Conservation (phyloP, 495 filamentous ascomycete genomes). For the Penicillium egyptiacum region DNA sequence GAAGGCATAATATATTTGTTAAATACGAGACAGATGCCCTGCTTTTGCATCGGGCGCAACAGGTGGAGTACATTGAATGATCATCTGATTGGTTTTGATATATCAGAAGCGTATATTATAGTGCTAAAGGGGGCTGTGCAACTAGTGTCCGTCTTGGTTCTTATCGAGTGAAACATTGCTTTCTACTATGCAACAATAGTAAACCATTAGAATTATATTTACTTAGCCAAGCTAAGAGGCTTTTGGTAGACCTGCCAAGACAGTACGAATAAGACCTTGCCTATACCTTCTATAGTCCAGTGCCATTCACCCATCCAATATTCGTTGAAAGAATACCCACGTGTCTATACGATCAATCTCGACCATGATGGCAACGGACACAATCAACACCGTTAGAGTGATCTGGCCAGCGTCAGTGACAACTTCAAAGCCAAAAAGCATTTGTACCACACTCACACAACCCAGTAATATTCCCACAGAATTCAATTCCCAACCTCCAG, state of each 20-base stretch:
- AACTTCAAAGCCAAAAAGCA: neutral
- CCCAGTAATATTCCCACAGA: slow-evolving; percentile 50
- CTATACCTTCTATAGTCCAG: neutral
- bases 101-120: neutral
- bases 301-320: neutral
- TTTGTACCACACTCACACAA: slow-evolving; percentile 44
- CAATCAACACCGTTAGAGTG: slow-evolving; percentile 25
- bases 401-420: slow-evolving; percentile 21
- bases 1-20: too few species aligned
- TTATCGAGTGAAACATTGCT: neutral
- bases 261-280: neutral
- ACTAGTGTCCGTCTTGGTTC: neutral
- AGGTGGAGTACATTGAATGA: too few species aligned
- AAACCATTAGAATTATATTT: neutral
- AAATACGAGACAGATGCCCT: too few species aligned
- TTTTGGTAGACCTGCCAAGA: neutral
- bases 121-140: neutral
- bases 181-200: neutral
- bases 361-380: slow-evolving; percentile 33
- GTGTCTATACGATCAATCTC: slow-evolving; percentile 22
- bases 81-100: too few species aligned
- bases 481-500: slow-evolving; percentile 67
- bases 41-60: too few species aligned
- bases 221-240: neutral
- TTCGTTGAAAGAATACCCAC: slow-evolving; percentile 8